phyloP scores from a whole-genome alignment of 164 flowering plant genomes.

The Umbellularia californica region DNA sequence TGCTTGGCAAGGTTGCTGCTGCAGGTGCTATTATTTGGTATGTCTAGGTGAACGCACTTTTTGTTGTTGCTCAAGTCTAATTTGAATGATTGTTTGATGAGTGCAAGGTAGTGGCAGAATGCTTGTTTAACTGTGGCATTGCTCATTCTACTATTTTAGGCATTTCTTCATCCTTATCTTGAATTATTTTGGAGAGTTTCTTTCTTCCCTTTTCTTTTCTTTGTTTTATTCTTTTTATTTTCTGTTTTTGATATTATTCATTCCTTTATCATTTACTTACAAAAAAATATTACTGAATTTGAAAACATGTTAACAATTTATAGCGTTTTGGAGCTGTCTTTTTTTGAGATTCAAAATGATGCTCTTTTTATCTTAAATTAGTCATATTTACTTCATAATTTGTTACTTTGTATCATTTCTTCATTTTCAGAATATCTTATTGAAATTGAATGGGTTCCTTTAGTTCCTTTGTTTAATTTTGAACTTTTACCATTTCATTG shows the following conservation, averaged over 20 bases:
- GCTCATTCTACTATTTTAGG: neutral
- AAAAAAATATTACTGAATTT: too few species aligned
- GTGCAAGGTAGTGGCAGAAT: neutral
- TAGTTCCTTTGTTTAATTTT: neutral
- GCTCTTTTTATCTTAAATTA: neutral
- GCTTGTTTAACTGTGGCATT: too few species aligned
- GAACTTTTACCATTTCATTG: neutral
- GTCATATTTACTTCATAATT: too few species aligned
- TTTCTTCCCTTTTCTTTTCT: neutral
- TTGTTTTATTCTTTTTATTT: neutral
- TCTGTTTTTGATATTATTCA: too few species aligned
- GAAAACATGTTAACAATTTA: neutral
- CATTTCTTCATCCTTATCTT: neutral
- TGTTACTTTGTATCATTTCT: too few species aligned
- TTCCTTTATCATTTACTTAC: neutral
- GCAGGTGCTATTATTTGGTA: constrained; percentile 98
- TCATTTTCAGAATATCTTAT: neutral
- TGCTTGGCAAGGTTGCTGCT: constrained; percentile 97
- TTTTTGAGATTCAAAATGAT: neutral
- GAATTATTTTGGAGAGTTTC: neutral
- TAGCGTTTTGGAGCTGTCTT: neutral
- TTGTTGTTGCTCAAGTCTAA: neutral
- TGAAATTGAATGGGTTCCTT: neutral
- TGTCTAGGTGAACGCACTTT: constrained; percentile 10
- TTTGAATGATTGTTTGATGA: neutral